Conservation (phyloP, 805 yeast genomes). For the Starmera caribaea region DNA sequence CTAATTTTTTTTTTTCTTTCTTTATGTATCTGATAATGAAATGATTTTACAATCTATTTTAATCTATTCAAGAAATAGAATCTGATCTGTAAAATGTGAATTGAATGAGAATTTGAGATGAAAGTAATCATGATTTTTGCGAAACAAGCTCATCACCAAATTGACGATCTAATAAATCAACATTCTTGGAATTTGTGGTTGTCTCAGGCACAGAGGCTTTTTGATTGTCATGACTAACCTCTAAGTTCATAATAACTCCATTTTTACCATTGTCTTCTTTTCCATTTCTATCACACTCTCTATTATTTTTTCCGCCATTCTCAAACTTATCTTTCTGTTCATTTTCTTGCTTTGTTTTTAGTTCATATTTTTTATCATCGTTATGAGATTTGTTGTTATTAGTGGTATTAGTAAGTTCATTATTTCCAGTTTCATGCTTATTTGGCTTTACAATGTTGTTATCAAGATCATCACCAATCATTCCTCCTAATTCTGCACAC, state of each 20-base stretch:
- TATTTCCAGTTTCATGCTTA: neutral
- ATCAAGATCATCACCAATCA: constrained; percentile 10
- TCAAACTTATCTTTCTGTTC: neutral
- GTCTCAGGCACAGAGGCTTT: neutral
- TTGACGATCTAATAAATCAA: constrained; percentile 15
- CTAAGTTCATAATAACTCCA: constrained; percentile 1
- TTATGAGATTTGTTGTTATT: neutral
- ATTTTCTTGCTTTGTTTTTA: neutral
- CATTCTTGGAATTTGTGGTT: neutral
- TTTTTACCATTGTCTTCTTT: constrained; percentile 2
- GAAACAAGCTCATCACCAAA: constrained; percentile 6
- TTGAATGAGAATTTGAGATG: no score
- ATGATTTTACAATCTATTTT: no score
- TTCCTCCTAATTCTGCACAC: constrained; percentile 56
- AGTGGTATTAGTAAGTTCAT: neutral
- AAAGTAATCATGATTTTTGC: neutral
- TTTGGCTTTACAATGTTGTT: neutral
- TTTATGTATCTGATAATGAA: no score
- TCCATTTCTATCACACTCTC: neutral
- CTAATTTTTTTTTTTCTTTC: no score
- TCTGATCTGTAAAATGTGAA: no score
- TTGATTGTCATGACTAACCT: neutral
- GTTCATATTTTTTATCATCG: neutral
- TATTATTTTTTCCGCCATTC: neutral
- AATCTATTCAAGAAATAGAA: no score